A percentile compares a stretch with the other conserved stretches of the same genome.
phyloP scores from a whole-genome alignment of 1,139 yeast genomes.

The Protomyces lactucae-debilis region DNA sequence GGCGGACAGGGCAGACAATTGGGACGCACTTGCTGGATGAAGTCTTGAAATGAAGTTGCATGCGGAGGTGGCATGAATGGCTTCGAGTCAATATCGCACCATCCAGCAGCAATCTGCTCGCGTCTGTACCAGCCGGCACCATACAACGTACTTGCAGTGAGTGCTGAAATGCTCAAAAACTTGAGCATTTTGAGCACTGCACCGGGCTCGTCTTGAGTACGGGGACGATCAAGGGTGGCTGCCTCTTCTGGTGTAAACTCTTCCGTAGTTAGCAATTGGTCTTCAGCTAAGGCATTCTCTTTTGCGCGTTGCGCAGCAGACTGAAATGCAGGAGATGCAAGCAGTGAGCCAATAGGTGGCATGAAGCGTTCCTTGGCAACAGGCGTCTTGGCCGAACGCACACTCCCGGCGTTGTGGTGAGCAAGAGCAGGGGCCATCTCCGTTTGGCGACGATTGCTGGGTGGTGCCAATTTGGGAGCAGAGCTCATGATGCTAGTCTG shows the following conservation, averaged over 20 bases:
- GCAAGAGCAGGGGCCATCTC: not conserved
- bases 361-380: conserved; percentile 15
- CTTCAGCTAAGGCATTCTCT: conserved; percentile 15
- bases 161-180: not conserved
- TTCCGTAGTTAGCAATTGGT: conserved; percentile 13
- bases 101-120: conserved; percentile 39
- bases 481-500: conserved; percentile 6
- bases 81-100: conserved; percentile 39
- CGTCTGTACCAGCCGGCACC: conserved; percentile 38
- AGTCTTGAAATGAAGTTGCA: conserved; percentile 32
- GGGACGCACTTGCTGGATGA: conserved; percentile 47
- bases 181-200: conserved; percentile 3
- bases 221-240: conserved; percentile 16
- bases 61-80: conserved; percentile 8
- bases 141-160: conserved; percentile 21
- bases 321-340: conserved; percentile 21
- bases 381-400: not conserved
- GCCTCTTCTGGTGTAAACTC: conserved; percentile 27
- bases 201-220: conserved; percentile 14
- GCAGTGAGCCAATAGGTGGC: conserved; percentile 14
- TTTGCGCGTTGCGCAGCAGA: conserved; percentile 24
- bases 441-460: conserved; percentile 5
- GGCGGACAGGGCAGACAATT: conserved; percentile 71
- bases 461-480: conserved; percentile 17
- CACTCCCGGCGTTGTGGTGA: not conserved